phyloP scores from a whole-genome alignment of 1,284 basidiomycete species.

The Papiliotrema flavescens region DNA sequence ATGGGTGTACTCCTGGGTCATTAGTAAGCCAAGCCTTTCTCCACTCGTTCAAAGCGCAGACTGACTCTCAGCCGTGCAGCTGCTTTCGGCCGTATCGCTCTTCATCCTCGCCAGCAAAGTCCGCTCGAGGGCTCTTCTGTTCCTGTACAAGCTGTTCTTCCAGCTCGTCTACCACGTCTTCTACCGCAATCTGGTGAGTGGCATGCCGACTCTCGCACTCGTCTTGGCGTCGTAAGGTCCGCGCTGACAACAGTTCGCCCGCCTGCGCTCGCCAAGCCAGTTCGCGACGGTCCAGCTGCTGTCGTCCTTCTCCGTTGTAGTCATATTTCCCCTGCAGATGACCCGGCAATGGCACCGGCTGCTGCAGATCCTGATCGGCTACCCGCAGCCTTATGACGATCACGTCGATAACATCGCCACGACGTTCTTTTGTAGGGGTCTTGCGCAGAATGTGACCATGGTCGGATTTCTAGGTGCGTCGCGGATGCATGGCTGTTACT shows the following conservation, averaged over 20 bases:
- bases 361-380: conserved; percentile 50
- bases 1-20: conserved; percentile 57
- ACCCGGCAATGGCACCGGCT: conserved; percentile 49
- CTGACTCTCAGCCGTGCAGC: conserved; percentile 43
- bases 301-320: conserved; percentile 54
- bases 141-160: conserved; percentile 54
- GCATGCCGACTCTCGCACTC: background rate
- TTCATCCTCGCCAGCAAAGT: conserved; percentile 56
- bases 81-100: conserved; percentile 51
- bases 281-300: conserved; percentile 56
- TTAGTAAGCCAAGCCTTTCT: conserved; percentile 37
- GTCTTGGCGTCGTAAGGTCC: background rate
- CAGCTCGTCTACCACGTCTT: conserved; percentile 51
- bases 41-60: background rate
- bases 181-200: conserved; percentile 45
- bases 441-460: conserved; percentile 58
- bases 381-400: conserved; percentile 53
- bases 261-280: conserved; percentile 46
- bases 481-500: background rate
- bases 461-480: conserved; percentile 48
- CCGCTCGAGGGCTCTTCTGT: conserved; percentile 53
- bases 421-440: conserved; percentile 54
- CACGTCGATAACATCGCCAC: conserved; percentile 53
- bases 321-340: conserved; percentile 57
- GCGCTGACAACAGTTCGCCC: conserved; percentile 32